These are phyloP conservation scores for Haplosporangium sp. DNA, from an alignment of 371 early-diverging fungal genomes.

Conservation along the genomic window DNA sequence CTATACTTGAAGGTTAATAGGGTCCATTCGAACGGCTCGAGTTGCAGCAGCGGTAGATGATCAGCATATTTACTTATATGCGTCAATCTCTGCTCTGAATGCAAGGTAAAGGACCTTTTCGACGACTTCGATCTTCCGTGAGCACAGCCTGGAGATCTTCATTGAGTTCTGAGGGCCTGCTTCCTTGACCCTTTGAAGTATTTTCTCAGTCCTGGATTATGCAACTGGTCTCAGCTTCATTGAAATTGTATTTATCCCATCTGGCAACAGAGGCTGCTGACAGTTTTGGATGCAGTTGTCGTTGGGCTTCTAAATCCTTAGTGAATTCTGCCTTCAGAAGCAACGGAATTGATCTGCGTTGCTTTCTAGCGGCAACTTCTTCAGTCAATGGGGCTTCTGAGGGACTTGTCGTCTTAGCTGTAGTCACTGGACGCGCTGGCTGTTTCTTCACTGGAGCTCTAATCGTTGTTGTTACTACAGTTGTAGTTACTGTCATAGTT, in stretches of 20 bases:
- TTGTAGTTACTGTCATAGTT: background rate
- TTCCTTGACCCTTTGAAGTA: background rate
- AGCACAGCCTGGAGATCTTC: constrained; percentile 7
- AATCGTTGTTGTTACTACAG: background rate
- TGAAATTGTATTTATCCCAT: constrained; percentile 1
- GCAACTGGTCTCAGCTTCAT: background rate
- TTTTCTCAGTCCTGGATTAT: background rate
- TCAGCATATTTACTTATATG: background rate
- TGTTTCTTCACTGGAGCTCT: no score
- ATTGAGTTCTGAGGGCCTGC: background rate
- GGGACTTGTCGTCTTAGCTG: background rate
- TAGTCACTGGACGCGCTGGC: background rate
- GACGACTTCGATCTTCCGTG: constrained; percentile 7
- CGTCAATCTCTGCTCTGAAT: background rate
- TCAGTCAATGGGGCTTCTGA: background rate
- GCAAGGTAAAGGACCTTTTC: background rate
- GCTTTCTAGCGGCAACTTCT: background rate
- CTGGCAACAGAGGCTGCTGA: background rate
- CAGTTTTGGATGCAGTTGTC: background rate
- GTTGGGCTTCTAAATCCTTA: background rate
- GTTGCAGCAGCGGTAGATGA: no score
- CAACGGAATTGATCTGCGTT: background rate
- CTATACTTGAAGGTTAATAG: background rate
- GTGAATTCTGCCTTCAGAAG: constrained; percentile 2
- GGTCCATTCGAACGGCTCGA: background rate